Base-by-base conservation (phyloP, 2,329 filamentous ascomycete genomes). In the Xylariaceae sp. region DNA sequence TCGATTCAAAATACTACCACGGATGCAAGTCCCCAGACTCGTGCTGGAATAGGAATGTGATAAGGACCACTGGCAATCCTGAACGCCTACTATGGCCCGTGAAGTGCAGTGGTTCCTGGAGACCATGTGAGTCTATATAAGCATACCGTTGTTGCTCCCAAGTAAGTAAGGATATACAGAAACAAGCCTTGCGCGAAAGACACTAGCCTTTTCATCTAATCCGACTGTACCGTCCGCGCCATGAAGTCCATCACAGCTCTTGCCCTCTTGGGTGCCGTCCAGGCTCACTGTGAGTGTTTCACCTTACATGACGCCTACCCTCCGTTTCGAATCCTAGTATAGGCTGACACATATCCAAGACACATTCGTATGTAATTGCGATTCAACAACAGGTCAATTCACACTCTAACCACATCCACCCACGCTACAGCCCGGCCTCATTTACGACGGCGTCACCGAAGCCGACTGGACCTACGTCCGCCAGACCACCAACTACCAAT, bases 401-500 rank as follows among this genome's bases (percentile, higher is more conserved):
- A 3, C 15, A 9, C 2, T n/a, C n/a, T n/a, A n/a, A n/a, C n/a
- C 26, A 29, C 26, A 29, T n/a, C 9, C 9, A 17, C 44, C 16
- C 45, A 30, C 17, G 31, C 26, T 19, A 9, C 42, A 52, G 49
- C 55, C 55, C 9, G 54, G 50, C 15, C 43, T 58, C n/a, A 38
- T 55, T 30, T 50, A 55, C 43, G 47, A 48, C 16, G 53, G 51
- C 38, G 47, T 48, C 9, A 55, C 54, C 3, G 49, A 54, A 33
- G 45, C 42, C 1, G 62, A 65, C 45, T 66, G 62, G 62, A 56
- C 53, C 2, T 58, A 47, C 22, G 53, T 66, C 32, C 55, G 64
- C 17, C 54, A 64, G 49, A 66, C 64, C 19, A 64, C 64, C 19
- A 66, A 66, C 51, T 62, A 60, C 50, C 54, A 65, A 43, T 54